phyloP scores from a whole-genome alignment of 2,329 filamentous ascomycete genomes.

The Chaetoscypha palmicola region DNA sequence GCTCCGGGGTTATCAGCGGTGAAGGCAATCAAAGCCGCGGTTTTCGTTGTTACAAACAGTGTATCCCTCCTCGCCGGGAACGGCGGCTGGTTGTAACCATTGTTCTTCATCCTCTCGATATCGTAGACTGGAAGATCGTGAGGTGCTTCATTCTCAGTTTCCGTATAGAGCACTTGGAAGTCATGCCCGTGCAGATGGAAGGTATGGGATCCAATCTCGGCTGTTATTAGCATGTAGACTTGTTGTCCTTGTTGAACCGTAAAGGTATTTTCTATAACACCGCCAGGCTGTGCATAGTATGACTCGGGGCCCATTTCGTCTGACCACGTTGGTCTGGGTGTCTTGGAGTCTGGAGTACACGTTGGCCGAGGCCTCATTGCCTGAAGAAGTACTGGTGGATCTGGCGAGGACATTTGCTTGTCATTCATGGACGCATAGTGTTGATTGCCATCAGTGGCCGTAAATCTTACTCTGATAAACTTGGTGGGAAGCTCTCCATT shows the following conservation, averaged over 20 bases:
- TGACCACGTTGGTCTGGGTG: not conserved
- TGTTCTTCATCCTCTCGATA: not conserved
- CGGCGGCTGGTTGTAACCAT: not conserved
- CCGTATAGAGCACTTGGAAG: slow-evolving; percentile 1
- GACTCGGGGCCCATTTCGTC: not conserved
- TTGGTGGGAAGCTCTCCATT: not conserved
- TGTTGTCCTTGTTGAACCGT: not conserved
- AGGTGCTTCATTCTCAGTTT: not conserved
- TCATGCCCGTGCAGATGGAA: slow-evolving; percentile 1
- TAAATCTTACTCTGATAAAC: not conserved
- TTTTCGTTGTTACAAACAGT: slow-evolving; percentile 2
- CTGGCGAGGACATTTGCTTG: not conserved
- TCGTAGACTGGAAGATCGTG: not conserved
- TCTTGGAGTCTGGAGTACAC: not conserved
- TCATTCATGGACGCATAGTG: not conserved
- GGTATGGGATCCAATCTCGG: not conserved
- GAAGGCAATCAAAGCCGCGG: not conserved
- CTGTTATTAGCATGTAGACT: not conserved
- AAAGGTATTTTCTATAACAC: not conserved
- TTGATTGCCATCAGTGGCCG: not conserved
- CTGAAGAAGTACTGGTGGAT: not conserved
- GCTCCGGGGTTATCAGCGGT: not conserved
- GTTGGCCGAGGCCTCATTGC: not conserved
- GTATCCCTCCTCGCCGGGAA: not conserved
- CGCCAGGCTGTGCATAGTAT: not conserved